Conservation (phyloP, 106 monocot species). For the Dendrobium chrysotoxum region DNA sequence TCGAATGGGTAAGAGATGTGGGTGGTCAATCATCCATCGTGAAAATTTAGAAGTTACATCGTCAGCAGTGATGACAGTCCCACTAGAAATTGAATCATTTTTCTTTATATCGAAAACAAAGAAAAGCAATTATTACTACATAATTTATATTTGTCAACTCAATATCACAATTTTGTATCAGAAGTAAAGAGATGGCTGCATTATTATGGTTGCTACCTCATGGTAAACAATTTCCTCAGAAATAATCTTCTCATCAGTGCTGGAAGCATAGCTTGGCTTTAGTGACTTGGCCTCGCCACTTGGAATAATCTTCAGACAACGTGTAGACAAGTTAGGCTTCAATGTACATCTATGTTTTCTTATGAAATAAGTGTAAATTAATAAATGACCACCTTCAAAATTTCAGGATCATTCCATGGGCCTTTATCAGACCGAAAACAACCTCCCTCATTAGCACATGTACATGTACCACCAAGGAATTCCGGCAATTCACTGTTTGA, state of each 20-base stretch:
- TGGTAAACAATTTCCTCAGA: constrained; percentile 64
- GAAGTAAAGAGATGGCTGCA: neutral
- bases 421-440: constrained; percentile 85
- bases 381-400: constrained; percentile 41
- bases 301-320: constrained; percentile 58
- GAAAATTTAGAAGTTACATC: constrained; percentile 14
- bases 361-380: neutral
- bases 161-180: neutral
- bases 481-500: constrained; percentile 79
- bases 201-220: constrained; percentile 24
- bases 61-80: constrained; percentile 9
- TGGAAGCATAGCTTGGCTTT: constrained; percentile 8
- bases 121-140: neutral
- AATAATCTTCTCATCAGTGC: constrained; percentile 65
- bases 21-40: constrained; percentile 37
- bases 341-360: neutral
- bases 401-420: constrained; percentile 92
- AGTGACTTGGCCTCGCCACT: constrained; percentile 35
- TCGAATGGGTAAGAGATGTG: constrained; percentile 52
- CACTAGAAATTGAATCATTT: constrained; percentile 42
- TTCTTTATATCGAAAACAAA: constrained; percentile 26
- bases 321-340: neutral
- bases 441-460: constrained; percentile 50
- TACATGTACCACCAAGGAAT: constrained; percentile 90
- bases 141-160: neutral